These are phyloP conservation scores for Mucor circinelloides DNA, from an alignment of 371 early-diverging fungal species.

Conservation along the genomic window DNA sequence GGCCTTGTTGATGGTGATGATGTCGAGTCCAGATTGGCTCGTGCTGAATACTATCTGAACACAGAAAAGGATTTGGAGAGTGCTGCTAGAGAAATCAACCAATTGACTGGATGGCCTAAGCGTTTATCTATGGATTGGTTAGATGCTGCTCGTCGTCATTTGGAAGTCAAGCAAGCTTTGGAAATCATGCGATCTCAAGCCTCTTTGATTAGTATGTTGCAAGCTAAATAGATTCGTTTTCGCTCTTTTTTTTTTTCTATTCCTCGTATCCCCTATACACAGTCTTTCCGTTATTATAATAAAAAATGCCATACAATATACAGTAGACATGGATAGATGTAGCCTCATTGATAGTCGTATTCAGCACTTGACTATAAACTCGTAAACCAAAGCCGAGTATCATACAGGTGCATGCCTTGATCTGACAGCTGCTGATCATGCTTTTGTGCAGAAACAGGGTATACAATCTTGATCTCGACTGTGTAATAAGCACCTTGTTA, in stretches of 20 bases:
- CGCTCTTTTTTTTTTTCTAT: neutral
- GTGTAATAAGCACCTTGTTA: neutral
- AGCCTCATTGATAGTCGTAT: neutral
- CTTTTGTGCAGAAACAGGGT: neutral
- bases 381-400: neutral
- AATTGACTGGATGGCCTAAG: constrained; percentile 93
- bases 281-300: neutral
- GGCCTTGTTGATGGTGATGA: constrained; percentile 89
- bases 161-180: constrained; percentile 91
- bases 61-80: constrained; percentile 80
- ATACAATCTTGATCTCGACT: neutral
- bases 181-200: constrained; percentile 43
- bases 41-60: constrained; percentile 76
- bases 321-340: too few relatives aligned
- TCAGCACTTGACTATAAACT: neutral
- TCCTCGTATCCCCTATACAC: neutral
- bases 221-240: constrained; percentile 23
- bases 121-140: constrained; percentile 91
- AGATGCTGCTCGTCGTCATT: constrained; percentile 75
- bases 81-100: constrained; percentile 93
- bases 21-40: constrained; percentile 87
- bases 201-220: constrained; percentile 33
- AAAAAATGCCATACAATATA: neutral
- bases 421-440: neutral
- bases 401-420: neutral